Base-by-base conservation (phyloP, 1,284 basidiomycete species). In the Puccinia horiana region DNA sequence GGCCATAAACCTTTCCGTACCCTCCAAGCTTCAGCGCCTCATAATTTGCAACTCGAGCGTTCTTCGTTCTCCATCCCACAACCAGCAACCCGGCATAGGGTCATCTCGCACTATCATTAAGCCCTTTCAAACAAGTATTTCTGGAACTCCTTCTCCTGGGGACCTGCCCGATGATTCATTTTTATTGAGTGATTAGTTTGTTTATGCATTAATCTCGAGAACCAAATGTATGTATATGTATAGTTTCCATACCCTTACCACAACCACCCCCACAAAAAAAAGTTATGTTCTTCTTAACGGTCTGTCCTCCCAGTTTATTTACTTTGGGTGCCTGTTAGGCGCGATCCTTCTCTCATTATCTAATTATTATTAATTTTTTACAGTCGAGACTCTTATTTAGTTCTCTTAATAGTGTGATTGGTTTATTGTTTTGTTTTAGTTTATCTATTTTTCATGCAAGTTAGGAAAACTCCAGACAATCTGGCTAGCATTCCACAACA, bases 1-100 rank as follows among this genome's bases (percentile, higher is more conserved):
- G 49, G 47, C 37, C 76, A 54, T 14, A 63, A 67, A 35, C 63
- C 76, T 29, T 52, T 58, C 29, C 76, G 35, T 49, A 58, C 63
- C 18, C 14, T 35, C 3, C 42, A 73, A 52, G 2, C 70, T 52
- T 6, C 29, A 1, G 3, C 44, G 11, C 18, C 37, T 23, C 70
- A 73, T 29, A 73, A 69, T 20, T 37, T 52, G 11, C 29, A 35
- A 49, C 47, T 52, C 16, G 42, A 73, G 70, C 44, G 44, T 1
- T 73, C 70, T 14, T 29, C 44, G 16, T 73, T 73, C 20, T 73
- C 70, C n/a, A 61, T 2, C 29, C 58, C 29, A 26, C 58, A 61
- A 32, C 58, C 58, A 29, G 58, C 16, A 61, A 35, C 29, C 16
- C 58, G 58, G 4, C 2, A 61, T 26, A 29, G 26, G 11, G n/a